Base-by-base conservation (phyloP, 1,139 yeast species). In the Kodamaea ohmeri region DNA sequence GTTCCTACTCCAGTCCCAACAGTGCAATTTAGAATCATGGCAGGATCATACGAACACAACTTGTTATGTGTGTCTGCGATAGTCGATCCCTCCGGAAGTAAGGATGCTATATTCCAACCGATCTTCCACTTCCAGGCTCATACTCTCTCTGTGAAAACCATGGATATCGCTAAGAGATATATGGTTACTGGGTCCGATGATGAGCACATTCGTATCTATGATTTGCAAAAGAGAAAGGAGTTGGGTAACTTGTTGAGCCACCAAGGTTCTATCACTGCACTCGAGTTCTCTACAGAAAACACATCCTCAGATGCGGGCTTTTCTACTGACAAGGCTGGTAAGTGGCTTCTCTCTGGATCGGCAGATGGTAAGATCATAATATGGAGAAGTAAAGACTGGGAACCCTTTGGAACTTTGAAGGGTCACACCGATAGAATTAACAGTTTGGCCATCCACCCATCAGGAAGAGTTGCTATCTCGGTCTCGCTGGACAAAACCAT, bases 321-420 rank as follows among this genome's bases (percentile, higher is more conserved):
- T 19, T 17, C 40, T 6, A 45, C 53, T 11, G 66, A 58, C 36
- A 72, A 73, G 47, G 61, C 73, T 15, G 90, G 89, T 6, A 88
- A 83, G 56, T 92, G 97, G 97, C 69, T 92, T 34, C 63, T 94
- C 31, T 83, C 95, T 13, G 96, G 95, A 0, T 86, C 92, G 4
- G 96, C 86, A 39, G 98, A 92, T 58, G 95, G 96, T 28, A 83
- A 80, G 46, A 82, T 94, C 38, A 78, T 88, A 44, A 76, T 92
- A 37, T 92, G 98, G 98, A 75, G 98, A 61, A 84, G 94, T 4
- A 88, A 87, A 57, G 98, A 94, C 61, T 92, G 99, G 99, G 97
- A 92, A 56, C 74, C 81, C 35, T 81, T 88, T 57, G 95, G 94
- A 2, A 81, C 83, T 18, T 68, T 94, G 58, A 89, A 89, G 62